These are phyloP conservation scores for Achaetomium macrosporum DNA, from an alignment of 2,329 filamentous ascomycete genomes.

Conservation along the genomic window DNA sequence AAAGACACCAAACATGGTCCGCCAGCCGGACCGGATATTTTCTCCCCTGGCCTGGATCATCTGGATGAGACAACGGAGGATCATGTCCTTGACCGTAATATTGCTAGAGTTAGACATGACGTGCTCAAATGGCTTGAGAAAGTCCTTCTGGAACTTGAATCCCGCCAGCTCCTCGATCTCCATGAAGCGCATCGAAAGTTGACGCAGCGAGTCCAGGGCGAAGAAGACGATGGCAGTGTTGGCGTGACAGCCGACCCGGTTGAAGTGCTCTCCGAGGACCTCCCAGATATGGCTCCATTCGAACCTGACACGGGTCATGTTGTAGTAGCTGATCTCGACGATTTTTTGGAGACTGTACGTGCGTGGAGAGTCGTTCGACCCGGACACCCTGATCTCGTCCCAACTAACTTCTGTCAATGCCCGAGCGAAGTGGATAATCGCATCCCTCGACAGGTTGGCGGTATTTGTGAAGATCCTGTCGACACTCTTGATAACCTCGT, in stretches of 20 bases:
- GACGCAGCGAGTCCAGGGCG: constrained; percentile 87
- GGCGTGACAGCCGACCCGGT: constrained; percentile 90
- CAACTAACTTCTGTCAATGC: constrained; percentile 94
- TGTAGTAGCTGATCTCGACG: constrained; percentile 98
- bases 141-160: constrained; percentile 99
- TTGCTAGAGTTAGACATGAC: constrained; percentile 91
- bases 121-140: constrained; percentile 96
- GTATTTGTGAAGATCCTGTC: constrained; percentile 97
- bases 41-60: constrained; percentile 98
- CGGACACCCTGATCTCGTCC: constrained; percentile 98
- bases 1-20: constrained; percentile 99
- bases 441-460: constrained; percentile 84
- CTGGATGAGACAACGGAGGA: constrained; percentile 89
- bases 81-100: constrained; percentile 94
- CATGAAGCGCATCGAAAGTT: constrained; percentile 98
- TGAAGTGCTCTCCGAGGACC: constrained; percentile 97
- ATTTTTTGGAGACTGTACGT: constrained; percentile 98
- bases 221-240: constrained; percentile 98
- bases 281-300: constrained; percentile 99
- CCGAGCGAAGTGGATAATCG: constrained; percentile 90
- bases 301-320: constrained; percentile 97
- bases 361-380: constrained; percentile 87
- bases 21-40: constrained; percentile 96
- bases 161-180: constrained; percentile 95
- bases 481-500: constrained; percentile 86